Percentiles rank a stretch among this genome's conserved stretches.
These are phyloP conservation scores for Apostasia shenzhenica DNA, from an alignment of 106 monocot species.

Conservation along the genomic window DNA sequence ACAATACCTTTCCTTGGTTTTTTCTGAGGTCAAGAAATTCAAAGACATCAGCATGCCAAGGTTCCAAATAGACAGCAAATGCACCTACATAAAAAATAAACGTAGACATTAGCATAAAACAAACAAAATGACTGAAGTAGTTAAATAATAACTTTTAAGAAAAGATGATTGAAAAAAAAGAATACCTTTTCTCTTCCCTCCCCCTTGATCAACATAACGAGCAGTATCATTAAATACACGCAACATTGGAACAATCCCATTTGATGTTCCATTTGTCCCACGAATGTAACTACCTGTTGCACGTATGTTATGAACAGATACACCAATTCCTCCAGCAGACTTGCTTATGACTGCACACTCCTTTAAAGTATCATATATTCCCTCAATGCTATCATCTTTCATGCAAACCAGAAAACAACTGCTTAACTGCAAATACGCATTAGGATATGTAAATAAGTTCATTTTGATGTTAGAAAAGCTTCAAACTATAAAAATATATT, in stretches of 20 bases:
- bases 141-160: not conserved
- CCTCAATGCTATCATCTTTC: constrained; percentile 99
- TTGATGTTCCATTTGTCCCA: constrained; percentile 93
- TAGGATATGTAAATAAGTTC: not conserved
- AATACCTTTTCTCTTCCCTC: constrained; percentile 95
- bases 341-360: constrained; percentile 97
- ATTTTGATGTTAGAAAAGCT: not conserved
- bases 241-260: constrained; percentile 97
- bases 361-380: constrained; percentile 91
- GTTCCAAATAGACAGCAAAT: constrained; percentile 97
- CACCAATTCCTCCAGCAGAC: constrained; percentile 95
- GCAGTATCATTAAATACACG: constrained; percentile 97
- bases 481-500: not conserved
- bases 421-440: constrained; percentile 60
- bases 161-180: not conserved
- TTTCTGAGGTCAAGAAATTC: constrained; percentile 96
- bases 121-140: not conserved
- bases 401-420: constrained; percentile 94
- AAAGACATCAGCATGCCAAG: constrained; percentile 98
- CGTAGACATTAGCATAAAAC: not conserved
- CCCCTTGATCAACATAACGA: constrained; percentile 98
- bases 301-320: constrained; percentile 92
- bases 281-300: constrained; percentile 90
- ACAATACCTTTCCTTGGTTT: constrained; percentile 88
- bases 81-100: constrained; percentile 43